Percentiles rank a stretch among this genome's conserved stretches.
Evolutionary conservation across 768 basidiomycete species (phyloP).

Genomic region (Nevesoporus exiguus): DNA sequence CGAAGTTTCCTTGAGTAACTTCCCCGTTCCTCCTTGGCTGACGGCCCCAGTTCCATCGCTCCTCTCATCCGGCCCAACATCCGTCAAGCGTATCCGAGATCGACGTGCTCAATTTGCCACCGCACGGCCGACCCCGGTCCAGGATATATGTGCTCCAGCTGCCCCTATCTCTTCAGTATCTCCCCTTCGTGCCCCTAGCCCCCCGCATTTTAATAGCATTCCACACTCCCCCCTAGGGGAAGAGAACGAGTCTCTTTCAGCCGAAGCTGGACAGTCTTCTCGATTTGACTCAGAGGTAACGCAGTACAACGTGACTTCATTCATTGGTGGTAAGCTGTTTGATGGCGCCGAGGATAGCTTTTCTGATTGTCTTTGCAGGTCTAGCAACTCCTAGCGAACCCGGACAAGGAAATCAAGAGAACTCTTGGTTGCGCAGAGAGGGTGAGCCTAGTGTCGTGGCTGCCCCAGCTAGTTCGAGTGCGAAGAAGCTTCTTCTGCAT

Average conservation of each 20-base stretch:
- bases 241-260: slow-evolving; percentile 11
- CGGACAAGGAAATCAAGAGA: slow-evolving; percentile 8
- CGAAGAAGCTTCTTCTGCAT: not conserved
- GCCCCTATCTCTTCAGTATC: slow-evolving; percentile 29
- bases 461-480: not conserved
- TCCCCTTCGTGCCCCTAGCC: slow-evolving; percentile 20
- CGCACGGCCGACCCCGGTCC: slow-evolving; percentile 1
- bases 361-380: slow-evolving; percentile 25
- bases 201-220: slow-evolving; percentile 11
- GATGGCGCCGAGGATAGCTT: not conserved
- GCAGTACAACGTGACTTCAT: slow-evolving; percentile 72
- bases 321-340: slow-evolving; percentile 49
- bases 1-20: slow-evolving; percentile 70
- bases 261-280: slow-evolving; percentile 12
- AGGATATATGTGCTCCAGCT: slow-evolving; percentile 8
- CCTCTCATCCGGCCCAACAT: slow-evolving; percentile 12
- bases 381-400: slow-evolving; percentile 30
- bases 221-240: slow-evolving; percentile 18
- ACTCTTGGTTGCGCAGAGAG: slow-evolving; percentile 3
- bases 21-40: slow-evolving; percentile 58
- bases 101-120: slow-evolving; percentile 18
- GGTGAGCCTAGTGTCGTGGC: not conserved
- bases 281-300: slow-evolving; percentile 45
- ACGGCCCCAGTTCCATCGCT: slow-evolving; percentile 17
- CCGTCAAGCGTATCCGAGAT: slow-evolving; percentile 20